Evolutionary conservation across 2,329 filamentous ascomycete genomes (phyloP), one percentile per base, ranked within the genome.

Genomic region (Pochonia chlamydosporia): DNA sequence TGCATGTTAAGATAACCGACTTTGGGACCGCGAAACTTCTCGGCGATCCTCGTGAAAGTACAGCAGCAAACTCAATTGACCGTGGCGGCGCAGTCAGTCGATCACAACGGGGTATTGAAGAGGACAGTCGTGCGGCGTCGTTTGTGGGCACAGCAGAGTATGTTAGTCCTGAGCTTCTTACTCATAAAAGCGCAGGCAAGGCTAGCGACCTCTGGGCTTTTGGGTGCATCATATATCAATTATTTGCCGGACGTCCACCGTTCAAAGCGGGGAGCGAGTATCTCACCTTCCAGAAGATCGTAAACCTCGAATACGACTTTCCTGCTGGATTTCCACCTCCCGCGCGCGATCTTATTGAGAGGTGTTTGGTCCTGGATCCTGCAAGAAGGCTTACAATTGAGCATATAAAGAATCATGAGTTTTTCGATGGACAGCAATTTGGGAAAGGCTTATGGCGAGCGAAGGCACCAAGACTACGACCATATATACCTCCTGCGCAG

Each of bases 131-230:
- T 55, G 90, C 92, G 11, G 89, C 89, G 30, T 99, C 93, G 0
- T 99, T 99, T 63, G 93, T 99, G 36, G 93, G 93, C 31, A 99
- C 93, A 0, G 93, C 93, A 10, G 93, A 99, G 66, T 99, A 99
- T 60, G 93, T 99, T 56, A 97, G 93, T 61, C 93, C 93, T 0
- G 93, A 99, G 65, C 76, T 99, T n/a, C 74, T 99, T 46, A 96
- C 89, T 25, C 90, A 96, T 61, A 97, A 97, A 71, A 95, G 88
- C 59, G 93, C 92, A 18, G 96, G 92, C 73, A 99, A 97, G 70
- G 89, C 92, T 37, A 97, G 93, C 65, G 93, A 99, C 68, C 69
- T 99, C 43, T 99, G 93, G 93, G 93, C 93, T 3, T 99, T 95
- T 71, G 93, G 93, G 9, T 99, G 93, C 70, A 99, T 99, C 57